A percentile compares a stretch with the other conserved stretches of the same genome.
phyloP scores from a whole-genome alignment of 1,139 yeast species.

The Protomyces gravidus region DNA sequence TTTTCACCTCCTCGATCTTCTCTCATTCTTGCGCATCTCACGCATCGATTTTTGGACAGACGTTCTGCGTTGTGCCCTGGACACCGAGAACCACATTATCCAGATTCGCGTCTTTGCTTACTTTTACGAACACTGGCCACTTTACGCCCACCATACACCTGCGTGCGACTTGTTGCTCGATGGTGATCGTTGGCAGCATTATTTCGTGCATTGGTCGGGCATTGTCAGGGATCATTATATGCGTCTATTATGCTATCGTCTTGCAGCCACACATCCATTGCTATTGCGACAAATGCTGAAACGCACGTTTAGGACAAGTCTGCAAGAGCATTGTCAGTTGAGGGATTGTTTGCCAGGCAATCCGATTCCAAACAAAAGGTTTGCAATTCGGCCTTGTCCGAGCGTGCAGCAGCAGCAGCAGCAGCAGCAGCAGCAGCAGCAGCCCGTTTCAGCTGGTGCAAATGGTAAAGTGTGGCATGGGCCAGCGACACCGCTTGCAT shows the following conservation, averaged over 20 bases:
- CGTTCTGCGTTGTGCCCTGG: slow-evolving; percentile 5
- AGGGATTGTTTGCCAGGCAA: slow-evolving; percentile 24
- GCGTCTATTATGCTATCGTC: slow-evolving; percentile 14
- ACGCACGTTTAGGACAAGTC: slow-evolving; percentile 17
- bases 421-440: neutral
- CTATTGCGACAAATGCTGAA: slow-evolving; percentile 4
- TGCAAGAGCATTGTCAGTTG: slow-evolving; percentile 19
- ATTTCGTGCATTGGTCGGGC: slow-evolving; percentile 25
- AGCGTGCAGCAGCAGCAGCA: neutral
- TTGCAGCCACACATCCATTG: slow-evolving; percentile 2
- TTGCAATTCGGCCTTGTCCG: slow-evolving; percentile 16
- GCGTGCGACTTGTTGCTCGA: slow-evolving; percentile 5
- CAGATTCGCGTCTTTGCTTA: slow-evolving; percentile 18
- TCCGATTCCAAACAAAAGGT: slow-evolving; percentile 21
- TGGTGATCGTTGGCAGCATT: slow-evolving; percentile 13
- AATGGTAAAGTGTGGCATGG: no score
- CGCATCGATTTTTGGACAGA: slow-evolving; percentile 10
- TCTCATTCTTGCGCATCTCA: neutral
- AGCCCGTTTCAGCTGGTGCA: neutral
- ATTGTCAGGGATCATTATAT: slow-evolving; percentile 24
- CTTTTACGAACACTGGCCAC: slow-evolving; percentile 16
- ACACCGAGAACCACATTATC: slow-evolving; percentile 19
- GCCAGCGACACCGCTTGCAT: neutral
- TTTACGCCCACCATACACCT: neutral
- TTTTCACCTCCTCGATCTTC: slow-evolving; percentile 15